Percentiles rank a stretch among this genome's conserved stretches.
phyloP scores from a whole-genome alignment of 345 rosid species.

The Salix viminalis region DNA sequence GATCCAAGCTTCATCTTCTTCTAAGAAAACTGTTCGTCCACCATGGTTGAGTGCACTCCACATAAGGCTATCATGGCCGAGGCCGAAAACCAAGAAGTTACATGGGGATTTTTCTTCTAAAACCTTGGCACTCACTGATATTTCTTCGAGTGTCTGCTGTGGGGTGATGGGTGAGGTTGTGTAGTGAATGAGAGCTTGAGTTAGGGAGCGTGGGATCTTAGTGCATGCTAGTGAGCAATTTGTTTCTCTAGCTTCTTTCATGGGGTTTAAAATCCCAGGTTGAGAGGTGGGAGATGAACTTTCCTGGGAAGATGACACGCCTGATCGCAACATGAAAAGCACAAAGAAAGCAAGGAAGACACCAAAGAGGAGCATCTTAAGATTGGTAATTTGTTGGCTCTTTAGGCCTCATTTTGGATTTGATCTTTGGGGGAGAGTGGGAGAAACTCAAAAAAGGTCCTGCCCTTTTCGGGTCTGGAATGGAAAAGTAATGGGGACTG shows the following conservation, averaged over 20 bases:
- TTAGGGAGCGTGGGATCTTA: slow-evolving; percentile 55
- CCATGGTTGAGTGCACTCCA: slow-evolving; percentile 89
- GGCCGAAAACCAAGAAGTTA: slow-evolving; percentile 86
- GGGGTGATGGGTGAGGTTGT: slow-evolving; percentile 81
- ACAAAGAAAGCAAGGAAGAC: slow-evolving; percentile 54
- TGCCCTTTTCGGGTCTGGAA: not conserved
- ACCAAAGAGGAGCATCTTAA: slow-evolving; percentile 57
- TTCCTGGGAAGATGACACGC: slow-evolving; percentile 36
- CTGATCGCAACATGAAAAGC: slow-evolving; percentile 57
- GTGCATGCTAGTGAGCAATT: slow-evolving; percentile 40
- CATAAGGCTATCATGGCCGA: slow-evolving; percentile 90
- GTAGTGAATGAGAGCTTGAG: slow-evolving; percentile 75
- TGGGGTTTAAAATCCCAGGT: not conserved
- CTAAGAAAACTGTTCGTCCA: slow-evolving; percentile 75
- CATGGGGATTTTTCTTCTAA: slow-evolving; percentile 72
- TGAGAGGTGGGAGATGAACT: slow-evolving; percentile 8
- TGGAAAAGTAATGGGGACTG: slow-evolving; percentile 1
- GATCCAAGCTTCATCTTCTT: slow-evolving; percentile 89
- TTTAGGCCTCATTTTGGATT: slow-evolving; percentile 59
- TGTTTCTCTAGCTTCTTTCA: slow-evolving; percentile 1
- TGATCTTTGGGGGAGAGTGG: not conserved
- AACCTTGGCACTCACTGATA: slow-evolving; percentile 50
- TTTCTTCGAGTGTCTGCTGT: slow-evolving; percentile 73
- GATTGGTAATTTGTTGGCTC: slow-evolving; percentile 39
- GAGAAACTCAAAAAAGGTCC: not conserved